Base-by-base conservation (phyloP, 441 rosid species). In the Corymbia citriodora region DNA sequence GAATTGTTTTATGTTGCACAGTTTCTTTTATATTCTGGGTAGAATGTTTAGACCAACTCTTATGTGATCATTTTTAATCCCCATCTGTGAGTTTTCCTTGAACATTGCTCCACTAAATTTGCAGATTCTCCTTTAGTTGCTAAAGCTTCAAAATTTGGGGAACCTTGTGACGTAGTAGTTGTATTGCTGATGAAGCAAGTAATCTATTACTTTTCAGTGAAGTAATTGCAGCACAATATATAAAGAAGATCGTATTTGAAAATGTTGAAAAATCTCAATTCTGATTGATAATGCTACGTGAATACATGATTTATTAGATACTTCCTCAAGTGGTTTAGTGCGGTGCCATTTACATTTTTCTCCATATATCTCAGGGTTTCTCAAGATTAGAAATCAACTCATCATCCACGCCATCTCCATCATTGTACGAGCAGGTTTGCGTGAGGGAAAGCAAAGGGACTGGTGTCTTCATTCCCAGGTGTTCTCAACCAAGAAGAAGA, bases 371-470 rank as follows among this genome's bases (percentile, higher is more conserved):
- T 91, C 94, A 97, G 99, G 93, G 91, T 89, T 91, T 94, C 88
- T 90, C 95, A 9, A 92, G 94, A 92, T 93, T 90, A 61, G 52
- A n/a, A 53, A 23, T n/a, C 53, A 91, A 93, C 27, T 89, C 93
- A 86, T 95, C 94, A 90, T 19, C 91, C 54, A 92, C 94, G 16
- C 90, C 92, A 87, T 92, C 96, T 90, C 95, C 94, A 72, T 93
- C 88, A 65, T 21, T 92, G 90, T 83, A 93, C 57, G 94, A 93
- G 82, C 96, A 96, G 86, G 92, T 74, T 59, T 89, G 94, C 94
- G 92, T 83, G 94, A 94, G 97, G 92, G 96, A 96, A 90, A 96
- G 99, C 95, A 96, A 96, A 95, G 99, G 99, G 86, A 97, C 99
- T 29, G 99, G 99, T 89, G 99, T 97, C 86, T 97, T 97, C 89